Percentiles rank a stretch among this genome's conserved stretches.
phyloP scores from a whole-genome alignment of 2,329 filamentous ascomycete genomes.

The Claviceps monticola region DNA sequence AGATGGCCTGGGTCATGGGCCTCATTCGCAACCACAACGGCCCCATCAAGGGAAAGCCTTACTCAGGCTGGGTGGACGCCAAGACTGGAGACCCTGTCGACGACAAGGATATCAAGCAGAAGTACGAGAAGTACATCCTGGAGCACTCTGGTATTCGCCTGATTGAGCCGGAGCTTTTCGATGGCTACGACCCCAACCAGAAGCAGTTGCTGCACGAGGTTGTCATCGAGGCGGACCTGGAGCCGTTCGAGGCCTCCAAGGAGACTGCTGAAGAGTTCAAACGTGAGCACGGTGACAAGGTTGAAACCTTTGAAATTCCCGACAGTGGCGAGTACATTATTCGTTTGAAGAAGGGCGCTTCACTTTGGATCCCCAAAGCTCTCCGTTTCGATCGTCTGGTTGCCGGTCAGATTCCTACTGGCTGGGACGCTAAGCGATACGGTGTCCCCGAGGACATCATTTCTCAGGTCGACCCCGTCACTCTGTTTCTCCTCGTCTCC shows the following conservation, averaged over 20 bases:
- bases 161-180: slow-evolving; percentile 93
- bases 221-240: slow-evolving; percentile 90
- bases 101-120: slow-evolving; percentile 93
- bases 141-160: slow-evolving; percentile 95
- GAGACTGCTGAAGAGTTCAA: slow-evolving; percentile 96
- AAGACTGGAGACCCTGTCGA: slow-evolving; percentile 93
- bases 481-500: slow-evolving; percentile 85
- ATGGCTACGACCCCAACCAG: slow-evolving; percentile 94
- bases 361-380: slow-evolving; percentile 90
- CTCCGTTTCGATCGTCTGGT: slow-evolving; percentile 94
- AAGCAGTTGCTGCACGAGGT: slow-evolving; percentile 98
- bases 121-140: slow-evolving; percentile 93
- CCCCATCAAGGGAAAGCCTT: slow-evolving; percentile 85
- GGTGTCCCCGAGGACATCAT: slow-evolving; percentile 97
- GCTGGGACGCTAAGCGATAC: slow-evolving; percentile 93
- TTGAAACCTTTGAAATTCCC: slow-evolving; percentile 89
- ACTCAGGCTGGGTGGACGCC: slow-evolving; percentile 91
- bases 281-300: slow-evolving; percentile 93
- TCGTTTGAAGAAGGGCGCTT: slow-evolving; percentile 88
- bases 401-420: slow-evolving; percentile 90
- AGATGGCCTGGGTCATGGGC: slow-evolving; percentile 99
- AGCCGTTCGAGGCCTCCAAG: slow-evolving; percentile 93
- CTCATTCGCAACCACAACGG: slow-evolving; percentile 98
- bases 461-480: slow-evolving; percentile 91
- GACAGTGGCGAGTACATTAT: slow-evolving; percentile 92